Evolutionary conservation across 2,329 filamentous ascomycete genomes (phyloP).

Genomic region (Nigrospora oryzae): DNA sequence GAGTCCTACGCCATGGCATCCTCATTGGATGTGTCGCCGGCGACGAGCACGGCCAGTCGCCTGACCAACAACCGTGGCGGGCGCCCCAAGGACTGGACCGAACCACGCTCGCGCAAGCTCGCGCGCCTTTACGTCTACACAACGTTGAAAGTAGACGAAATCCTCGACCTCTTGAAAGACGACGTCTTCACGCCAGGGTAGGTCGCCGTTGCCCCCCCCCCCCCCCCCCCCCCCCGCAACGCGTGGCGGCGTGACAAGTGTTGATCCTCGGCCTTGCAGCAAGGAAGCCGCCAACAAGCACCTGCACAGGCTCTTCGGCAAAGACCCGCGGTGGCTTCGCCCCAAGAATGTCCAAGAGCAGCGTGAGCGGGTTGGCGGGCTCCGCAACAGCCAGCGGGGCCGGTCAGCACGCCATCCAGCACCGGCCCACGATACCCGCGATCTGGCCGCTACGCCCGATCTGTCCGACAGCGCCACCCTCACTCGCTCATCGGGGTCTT

Average conservation of each 20-base stretch:
- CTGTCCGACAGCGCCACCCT: constrained; percentile 13
- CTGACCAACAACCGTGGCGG: constrained; percentile 26
- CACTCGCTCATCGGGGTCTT: constrained; percentile 12
- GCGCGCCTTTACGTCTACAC: constrained; percentile 50
- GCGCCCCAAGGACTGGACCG: constrained; percentile 48
- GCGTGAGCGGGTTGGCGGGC: constrained; percentile 33
- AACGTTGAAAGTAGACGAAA: constrained; percentile 40
- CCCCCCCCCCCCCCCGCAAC: neutral
- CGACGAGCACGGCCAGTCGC: constrained; percentile 8
- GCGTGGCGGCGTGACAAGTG: neutral
- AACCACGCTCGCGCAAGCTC: constrained; percentile 42
- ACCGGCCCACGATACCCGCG: constrained; percentile 12
- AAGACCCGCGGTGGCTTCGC: constrained; percentile 49
- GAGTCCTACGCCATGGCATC: neutral
- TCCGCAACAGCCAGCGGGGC: constrained; percentile 26
- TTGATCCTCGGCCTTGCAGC: constrained; percentile 21
- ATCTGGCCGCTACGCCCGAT: constrained; percentile 11
- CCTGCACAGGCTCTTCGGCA: constrained; percentile 46
- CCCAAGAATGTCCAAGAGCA: constrained; percentile 43
- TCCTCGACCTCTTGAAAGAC: constrained; percentile 37
- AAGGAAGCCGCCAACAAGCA: constrained; percentile 52
- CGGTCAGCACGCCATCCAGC: constrained; percentile 10
- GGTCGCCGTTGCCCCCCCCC: constrained; percentile 6
- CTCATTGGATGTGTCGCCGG: neutral
- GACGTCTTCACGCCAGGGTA: constrained; percentile 38